A percentile compares a stretch with the other conserved stretches of the same genome.
Conservation (phyloP, 345 rosid species). For the Gynandropsis gynandra region DNA sequence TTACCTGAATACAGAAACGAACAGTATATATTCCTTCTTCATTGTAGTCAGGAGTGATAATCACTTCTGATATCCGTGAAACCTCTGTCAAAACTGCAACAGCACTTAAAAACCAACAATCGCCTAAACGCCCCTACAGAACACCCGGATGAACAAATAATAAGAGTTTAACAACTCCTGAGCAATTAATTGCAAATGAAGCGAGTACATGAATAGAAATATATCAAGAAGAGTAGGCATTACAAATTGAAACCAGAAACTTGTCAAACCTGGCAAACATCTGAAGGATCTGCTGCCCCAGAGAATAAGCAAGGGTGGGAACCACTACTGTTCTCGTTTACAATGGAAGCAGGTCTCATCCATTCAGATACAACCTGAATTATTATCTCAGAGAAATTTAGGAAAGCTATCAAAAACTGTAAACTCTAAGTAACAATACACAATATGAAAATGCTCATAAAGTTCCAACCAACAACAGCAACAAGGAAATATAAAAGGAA, state of each 20-base stretch:
- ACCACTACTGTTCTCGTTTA: conserved; percentile 49
- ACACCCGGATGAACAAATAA: conserved; percentile 14
- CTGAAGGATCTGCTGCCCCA: conserved; percentile 89
- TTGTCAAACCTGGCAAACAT: conserved; percentile 92
- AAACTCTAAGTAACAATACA: too few species aligned
- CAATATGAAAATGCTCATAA: not conserved
- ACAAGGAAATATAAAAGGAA: too few species aligned
- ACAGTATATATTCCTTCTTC: conserved; percentile 99
- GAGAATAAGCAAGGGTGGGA: conserved; percentile 82
- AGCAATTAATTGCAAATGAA: conserved; percentile 10
- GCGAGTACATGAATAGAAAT: conserved; percentile 10
- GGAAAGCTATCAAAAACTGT: conserved; percentile 3
- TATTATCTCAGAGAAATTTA: conserved; percentile 23
- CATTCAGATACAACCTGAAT: conserved; percentile 91
- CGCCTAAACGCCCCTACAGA: conserved; percentile 89
- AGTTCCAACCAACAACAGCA: conserved; percentile 16
- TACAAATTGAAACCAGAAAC: conserved; percentile 7
- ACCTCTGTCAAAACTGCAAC: conserved; percentile 96
- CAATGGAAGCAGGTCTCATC: conserved; percentile 90
- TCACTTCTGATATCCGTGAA: conserved; percentile 88
- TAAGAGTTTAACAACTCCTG: conserved; percentile 1
- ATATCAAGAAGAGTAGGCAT: conserved; percentile 17
- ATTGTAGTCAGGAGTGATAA: conserved; percentile 91
- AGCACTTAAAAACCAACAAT: conserved; percentile 99
- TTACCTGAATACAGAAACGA: conserved; percentile 99